Base-by-base conservation (phyloP, 768 basidiomycete genomes). In the Pleurotus citrinopileatus region DNA sequence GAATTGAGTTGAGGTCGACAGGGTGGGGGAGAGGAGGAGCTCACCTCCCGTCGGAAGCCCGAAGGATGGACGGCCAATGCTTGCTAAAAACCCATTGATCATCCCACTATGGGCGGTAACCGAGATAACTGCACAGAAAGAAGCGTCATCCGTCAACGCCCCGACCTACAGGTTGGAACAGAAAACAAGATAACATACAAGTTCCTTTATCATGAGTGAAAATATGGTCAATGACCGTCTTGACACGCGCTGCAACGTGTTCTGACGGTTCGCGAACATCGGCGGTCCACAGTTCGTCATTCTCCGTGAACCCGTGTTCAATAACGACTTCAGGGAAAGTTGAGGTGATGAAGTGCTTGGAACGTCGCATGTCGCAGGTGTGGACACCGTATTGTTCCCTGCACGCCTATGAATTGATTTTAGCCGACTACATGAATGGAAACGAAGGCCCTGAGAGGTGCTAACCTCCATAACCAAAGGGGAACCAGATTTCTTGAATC, bases 361-460 rank as follows among this genome's bases (percentile, higher is more conserved):
- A 70, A 17, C 73, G 71, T 12, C 89, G 79, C 57, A 79, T 77
- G 65, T 91, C 89, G 60, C 87, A 89, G 0, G 87, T 89, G 55
- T 89, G 87, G 1, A 80, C 75, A 0, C 87, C 82, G 55, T 81
- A 79, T 56, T 75, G 75, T 65, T 91, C 89, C 26, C 88, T 80
- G 44, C 81, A 78, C 55, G 85, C 77, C 89, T 91, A 54, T 6
- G 19, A 43, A 26, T 15, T 36, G 22, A 15, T 3, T 8, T 13
- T n/a, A 15, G 55, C 13, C 8, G 34, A 19, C 22, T 10, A 23
- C 12, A 8, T 13, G 22, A 10, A 6, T 27, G 37, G n/a, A 9
- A 8, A 40, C 10, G 13, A 36, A 10, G 8, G 23, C 9, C 2
- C 1, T 0, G n/a, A 40, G 36, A 22, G 17, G 15, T 48, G 34